Percentiles rank a stretch among this genome's conserved stretches.
Conservation (phyloP, 352 stramenopile genomes). For the Pythium chondricola region DNA sequence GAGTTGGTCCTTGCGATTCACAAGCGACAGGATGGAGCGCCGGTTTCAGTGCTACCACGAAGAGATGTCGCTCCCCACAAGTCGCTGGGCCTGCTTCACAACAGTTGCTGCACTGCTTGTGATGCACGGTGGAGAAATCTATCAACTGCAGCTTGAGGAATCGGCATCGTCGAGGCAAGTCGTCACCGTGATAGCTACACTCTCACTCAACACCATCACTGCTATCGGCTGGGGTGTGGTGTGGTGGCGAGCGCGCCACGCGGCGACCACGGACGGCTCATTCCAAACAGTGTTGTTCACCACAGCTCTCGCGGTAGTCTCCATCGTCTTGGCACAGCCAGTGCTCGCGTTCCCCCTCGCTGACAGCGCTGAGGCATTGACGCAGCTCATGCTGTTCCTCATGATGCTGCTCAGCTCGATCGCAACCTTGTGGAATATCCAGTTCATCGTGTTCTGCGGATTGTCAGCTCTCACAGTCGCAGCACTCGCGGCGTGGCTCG, state of each 20-base stretch:
- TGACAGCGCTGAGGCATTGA: conserved; percentile 18
- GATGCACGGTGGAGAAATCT: conserved; percentile 35
- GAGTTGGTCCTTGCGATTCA: conserved; percentile 44
- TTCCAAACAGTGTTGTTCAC: conserved; percentile 32
- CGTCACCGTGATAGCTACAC: conserved; percentile 19
- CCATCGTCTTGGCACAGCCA: conserved; percentile 36
- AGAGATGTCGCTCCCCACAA: conserved; percentile 33
- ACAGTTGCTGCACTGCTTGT: conserved; percentile 30
- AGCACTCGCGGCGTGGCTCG: conserved; percentile 29
- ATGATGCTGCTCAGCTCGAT: conserved; percentile 41
- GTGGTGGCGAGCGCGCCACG: conserved; percentile 18
- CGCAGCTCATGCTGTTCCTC: conserved; percentile 45
- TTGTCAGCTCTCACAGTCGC: conserved; percentile 22
- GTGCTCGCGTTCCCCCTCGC: conserved; percentile 9
- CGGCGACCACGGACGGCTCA: conserved; percentile 17
- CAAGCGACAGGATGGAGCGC: conserved; percentile 31
- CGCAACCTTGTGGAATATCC: conserved; percentile 48
- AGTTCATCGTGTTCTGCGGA: conserved; percentile 38
- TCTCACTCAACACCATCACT: conserved; percentile 1
- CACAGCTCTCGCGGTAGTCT: conserved; percentile 22
- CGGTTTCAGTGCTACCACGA: conserved; percentile 61
- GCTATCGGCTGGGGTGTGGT: conserved; percentile 11
- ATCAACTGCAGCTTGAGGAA: conserved; percentile 4
- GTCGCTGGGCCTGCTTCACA: conserved; percentile 22
- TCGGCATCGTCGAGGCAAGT: not conserved